Base-by-base conservation (phyloP, 768 basidiomycete genomes). In the Lactifluus hygrophoroides region DNA sequence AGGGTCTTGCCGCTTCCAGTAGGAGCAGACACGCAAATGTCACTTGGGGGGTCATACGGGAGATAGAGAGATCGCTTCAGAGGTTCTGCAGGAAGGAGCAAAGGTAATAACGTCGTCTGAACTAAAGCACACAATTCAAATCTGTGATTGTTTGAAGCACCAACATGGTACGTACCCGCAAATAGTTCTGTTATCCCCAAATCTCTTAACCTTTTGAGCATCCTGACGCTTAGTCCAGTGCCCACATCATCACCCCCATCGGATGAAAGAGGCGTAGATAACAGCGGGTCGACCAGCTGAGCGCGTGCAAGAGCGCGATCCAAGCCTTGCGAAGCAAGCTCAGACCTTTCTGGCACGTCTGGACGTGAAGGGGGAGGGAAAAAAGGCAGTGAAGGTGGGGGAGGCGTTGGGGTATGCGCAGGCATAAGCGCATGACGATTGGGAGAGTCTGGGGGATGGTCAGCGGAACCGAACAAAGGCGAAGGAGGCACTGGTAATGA, bases 1-100 rank as follows among this genome's bases (percentile, higher is more conserved):
- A 99, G 77, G 0, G 95, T 99, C 71, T 99, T 99, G 0, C 96
- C 96, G 65, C 94, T 96, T 23, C 96, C 96, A 0, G 96, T 99
- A 0, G 96, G 96, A 1, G 96, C 96, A 8, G 93, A 96, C 13
- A 95, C 89, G 64, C 94, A 94, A 13, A 94, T 79, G 71, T 99
- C 96, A 27, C 78, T 78, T 27, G 84, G 84, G 35, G 81, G 77
- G 56, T 79, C 68, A 64, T 81, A 85, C 0, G 90, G 85, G 43
- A 77, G 73, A 66, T 91, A 90, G 10, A 93, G 70, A 1, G 75
- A 69, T 50, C 74, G 69, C 40, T 77, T 69, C 4, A 69, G 64
- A 9, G 68, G 63, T 17, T 76, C 67, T 48, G 73, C 51, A 16
- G 78, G 76, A 14, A 94, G 78, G 0, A 98, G 76, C 67, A 92